These are phyloP conservation scores for Aciculosporium take DNA, from an alignment of 2,329 filamentous ascomycete species.

Conservation along the genomic window DNA sequence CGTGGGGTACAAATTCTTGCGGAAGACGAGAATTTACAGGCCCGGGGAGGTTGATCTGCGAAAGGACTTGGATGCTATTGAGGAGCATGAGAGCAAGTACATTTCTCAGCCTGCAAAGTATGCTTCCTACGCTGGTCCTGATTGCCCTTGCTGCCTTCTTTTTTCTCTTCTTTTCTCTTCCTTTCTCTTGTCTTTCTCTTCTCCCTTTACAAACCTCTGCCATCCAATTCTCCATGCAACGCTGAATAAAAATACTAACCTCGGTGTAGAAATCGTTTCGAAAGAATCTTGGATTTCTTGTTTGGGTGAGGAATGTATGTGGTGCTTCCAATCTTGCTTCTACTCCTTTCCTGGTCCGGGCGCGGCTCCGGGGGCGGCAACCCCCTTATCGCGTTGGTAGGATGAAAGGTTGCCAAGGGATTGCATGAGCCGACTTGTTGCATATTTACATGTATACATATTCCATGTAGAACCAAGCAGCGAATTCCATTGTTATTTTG, in stretches of 20 bases:
- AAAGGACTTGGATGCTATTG: constrained; percentile 49
- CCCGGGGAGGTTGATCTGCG: constrained; percentile 48
- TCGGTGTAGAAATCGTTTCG: constrained; percentile 7
- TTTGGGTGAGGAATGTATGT: constrained; percentile 7
- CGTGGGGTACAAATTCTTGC: constrained; percentile 55
- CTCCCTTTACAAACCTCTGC: no score
- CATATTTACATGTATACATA: no score
- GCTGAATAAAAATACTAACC: not conserved
- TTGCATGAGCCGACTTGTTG: no score
- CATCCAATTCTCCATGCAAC: not conserved
- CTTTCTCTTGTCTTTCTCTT: no score
- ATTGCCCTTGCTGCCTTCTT: no score
- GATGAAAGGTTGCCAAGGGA: no score
- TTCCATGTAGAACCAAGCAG: no score
- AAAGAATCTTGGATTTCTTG: constrained; percentile 11
- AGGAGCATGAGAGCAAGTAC: constrained; percentile 51
- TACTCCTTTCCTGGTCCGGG: not conserved
- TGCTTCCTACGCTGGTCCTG: constrained; percentile 13
- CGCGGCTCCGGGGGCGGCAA: no score
- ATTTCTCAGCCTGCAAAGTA: constrained; percentile 39
- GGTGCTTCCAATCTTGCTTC: not conserved
- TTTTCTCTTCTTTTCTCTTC: no score
- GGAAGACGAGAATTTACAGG: constrained; percentile 43
- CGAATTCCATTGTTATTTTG: no score
- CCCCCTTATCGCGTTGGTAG: no score